Percentiles rank a stretch among this genome's conserved stretches.
Conservation (phyloP, 2,329 filamentous ascomycete genomes). For the Stachybotrys chartarum region DNA sequence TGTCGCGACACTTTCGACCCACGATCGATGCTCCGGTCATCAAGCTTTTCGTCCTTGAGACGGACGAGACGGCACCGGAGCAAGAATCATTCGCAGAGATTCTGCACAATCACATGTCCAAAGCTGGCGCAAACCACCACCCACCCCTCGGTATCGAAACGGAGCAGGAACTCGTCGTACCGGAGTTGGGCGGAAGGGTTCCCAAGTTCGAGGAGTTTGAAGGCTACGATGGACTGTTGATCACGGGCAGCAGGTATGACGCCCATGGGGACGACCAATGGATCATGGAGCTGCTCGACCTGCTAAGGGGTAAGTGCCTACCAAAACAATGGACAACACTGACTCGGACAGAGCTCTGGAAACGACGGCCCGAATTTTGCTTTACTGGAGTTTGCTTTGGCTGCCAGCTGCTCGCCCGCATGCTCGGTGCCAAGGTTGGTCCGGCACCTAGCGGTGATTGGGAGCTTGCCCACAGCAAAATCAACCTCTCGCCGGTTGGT, state of each 20-base stretch:
- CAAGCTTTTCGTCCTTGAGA: constrained; percentile 48
- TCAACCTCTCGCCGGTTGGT: constrained; percentile 58
- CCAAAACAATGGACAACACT: not conserved
- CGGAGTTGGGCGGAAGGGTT: constrained; percentile 37
- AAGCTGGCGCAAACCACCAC: constrained; percentile 43
- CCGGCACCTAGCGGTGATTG: constrained; percentile 57
- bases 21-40: constrained; percentile 18
- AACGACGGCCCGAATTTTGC: constrained; percentile 39
- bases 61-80: constrained; percentile 45
- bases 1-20: constrained; percentile 18
- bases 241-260: constrained; percentile 64
- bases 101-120: constrained; percentile 40
- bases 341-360: constrained; percentile 37
- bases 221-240: constrained; percentile 63
- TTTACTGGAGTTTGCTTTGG: constrained; percentile 76
- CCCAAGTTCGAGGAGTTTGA: constrained; percentile 44
- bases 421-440: constrained; percentile 60
- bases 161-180: constrained; percentile 46
- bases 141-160: constrained; percentile 49
- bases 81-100: constrained; percentile 49
- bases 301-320: constrained; percentile 32
- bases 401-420: constrained; percentile 70
- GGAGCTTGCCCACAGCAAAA: constrained; percentile 63
- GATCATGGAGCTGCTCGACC: constrained; percentile 62
- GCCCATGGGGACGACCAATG: constrained; percentile 65